Percentiles rank a stretch among this genome's conserved stretches.
phyloP scores from a whole-genome alignment of 805 yeast species.

The Kregervanrija pseudodelftensis region DNA sequence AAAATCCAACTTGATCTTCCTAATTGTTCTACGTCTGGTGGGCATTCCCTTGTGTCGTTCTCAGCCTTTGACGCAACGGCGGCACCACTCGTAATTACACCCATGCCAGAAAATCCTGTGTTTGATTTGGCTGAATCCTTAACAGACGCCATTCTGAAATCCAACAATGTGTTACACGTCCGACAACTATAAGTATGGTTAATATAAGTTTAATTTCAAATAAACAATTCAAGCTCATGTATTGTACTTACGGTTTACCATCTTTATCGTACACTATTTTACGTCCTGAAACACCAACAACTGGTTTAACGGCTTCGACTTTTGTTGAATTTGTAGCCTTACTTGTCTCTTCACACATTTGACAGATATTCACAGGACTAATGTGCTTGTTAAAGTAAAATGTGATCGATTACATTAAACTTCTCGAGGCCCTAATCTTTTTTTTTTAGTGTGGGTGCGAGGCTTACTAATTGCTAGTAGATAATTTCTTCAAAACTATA shows the following conservation, averaged over 20 bases:
- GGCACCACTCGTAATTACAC: slow-evolving; percentile 11
- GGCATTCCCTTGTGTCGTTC: slow-evolving; percentile 46
- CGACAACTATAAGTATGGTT: slow-evolving; percentile 46
- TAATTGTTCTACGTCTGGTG: slow-evolving; percentile 76
- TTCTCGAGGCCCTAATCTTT: no score
- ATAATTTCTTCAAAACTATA: no score
- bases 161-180: slow-evolving; percentile 74
- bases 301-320: slow-evolving; percentile 30
- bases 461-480: no score
- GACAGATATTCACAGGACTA: no score
- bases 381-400: no score
- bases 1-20: slow-evolving; percentile 93
- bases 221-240: background rate
- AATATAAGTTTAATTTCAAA: background rate
- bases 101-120: slow-evolving; percentile 13
- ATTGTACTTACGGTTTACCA: slow-evolving; percentile 78
- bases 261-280: slow-evolving; percentile 74
- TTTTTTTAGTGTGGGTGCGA: no score
- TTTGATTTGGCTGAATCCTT: slow-evolving; percentile 15
- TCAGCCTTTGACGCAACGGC: slow-evolving; percentile 19
- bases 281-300: slow-evolving; percentile 52
- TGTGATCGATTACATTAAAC: no score
- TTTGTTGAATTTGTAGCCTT: background rate
- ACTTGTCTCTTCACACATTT: no score
- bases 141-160: slow-evolving; percentile 59